A percentile compares a stretch with the other conserved stretches of the same genome.
Evolutionary conservation across 768 basidiomycete species (phyloP).

Genomic region (Cyclocybe aegerita): DNA sequence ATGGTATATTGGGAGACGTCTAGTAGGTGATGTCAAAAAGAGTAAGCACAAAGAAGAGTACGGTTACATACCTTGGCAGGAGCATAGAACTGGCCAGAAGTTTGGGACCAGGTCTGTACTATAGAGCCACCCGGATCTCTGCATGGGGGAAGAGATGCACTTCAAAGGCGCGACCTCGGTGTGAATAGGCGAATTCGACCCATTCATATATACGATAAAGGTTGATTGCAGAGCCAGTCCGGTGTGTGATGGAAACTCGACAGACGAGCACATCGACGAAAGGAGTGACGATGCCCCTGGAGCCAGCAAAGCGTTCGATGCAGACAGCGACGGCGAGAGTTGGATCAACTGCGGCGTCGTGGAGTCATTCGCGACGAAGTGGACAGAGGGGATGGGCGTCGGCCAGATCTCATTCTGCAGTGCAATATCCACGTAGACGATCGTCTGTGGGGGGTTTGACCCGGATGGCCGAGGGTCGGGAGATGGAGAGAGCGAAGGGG

Average conservation of each 20-base stretch:
- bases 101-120: conserved; percentile 46
- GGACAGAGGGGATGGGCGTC: conserved; percentile 18
- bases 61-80: conserved; percentile 35
- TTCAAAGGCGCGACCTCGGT: conserved; percentile 35
- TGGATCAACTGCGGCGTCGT: conserved; percentile 17
- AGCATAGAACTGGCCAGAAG: conserved; percentile 51
- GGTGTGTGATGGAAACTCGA: conserved; percentile 51
- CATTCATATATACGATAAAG: conserved; percentile 45
- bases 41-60: neutral
- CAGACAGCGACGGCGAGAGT: conserved; percentile 15
- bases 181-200: conserved; percentile 36
- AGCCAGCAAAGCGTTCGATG: conserved; percentile 1
- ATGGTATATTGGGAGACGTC: conserved; percentile 54
- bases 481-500: conserved; percentile 19
- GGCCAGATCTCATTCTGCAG: conserved; percentile 17
- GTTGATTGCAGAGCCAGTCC: conserved; percentile 40
- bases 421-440: conserved; percentile 23
- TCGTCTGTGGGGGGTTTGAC: conserved; percentile 5
- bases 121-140: conserved; percentile 35
- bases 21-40: conserved; percentile 17
- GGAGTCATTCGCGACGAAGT: conserved; percentile 15
- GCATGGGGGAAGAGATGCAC: conserved; percentile 22
- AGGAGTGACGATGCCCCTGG: conserved; percentile 5
- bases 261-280: conserved; percentile 17
- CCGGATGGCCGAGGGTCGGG: conserved; percentile 2